Evolutionary conservation across 140 eudicot genomes (phyloP).

Genomic region (Stevia rebaudiana): DNA sequence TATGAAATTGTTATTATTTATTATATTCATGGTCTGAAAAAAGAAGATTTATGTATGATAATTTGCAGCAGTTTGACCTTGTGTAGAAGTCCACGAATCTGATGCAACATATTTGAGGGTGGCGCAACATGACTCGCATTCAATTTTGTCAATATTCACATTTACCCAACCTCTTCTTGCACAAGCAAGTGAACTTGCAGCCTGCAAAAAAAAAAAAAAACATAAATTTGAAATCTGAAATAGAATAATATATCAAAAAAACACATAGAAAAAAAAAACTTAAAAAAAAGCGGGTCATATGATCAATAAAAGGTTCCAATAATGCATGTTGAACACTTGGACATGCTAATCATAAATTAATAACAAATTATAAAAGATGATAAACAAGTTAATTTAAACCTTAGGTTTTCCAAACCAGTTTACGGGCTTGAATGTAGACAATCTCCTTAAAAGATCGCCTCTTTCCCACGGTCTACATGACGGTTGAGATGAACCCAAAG

Average conservation of each 20-base stretch:
- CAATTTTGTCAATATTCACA: conserved; percentile 67
- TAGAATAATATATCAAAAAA: too few species aligned
- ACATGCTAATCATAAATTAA: not conserved
- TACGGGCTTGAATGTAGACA: conserved; percentile 75
- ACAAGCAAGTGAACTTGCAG: conserved; percentile 85
- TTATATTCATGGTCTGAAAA: not conserved
- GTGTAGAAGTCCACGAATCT: conserved; percentile 47
- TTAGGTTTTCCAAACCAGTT: conserved; percentile 89
- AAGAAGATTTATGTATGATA: not conserved
- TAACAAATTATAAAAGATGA: too few species aligned
- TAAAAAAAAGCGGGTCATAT: not conserved
- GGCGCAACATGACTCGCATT: conserved; percentile 80
- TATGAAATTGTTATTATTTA: not conserved
- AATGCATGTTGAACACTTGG: not conserved
- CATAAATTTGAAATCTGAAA: too few species aligned
- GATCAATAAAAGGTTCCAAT: not conserved
- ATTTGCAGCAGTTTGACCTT: conserved; percentile 48
- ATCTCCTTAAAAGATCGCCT: conserved; percentile 76
- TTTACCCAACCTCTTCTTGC: conserved; percentile 96
- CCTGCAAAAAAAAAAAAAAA: conserved; percentile 31
- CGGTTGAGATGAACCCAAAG: conserved; percentile 84
- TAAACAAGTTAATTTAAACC: conserved; percentile 36
- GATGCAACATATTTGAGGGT: conserved; percentile 43
- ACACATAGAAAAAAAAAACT: too few species aligned
- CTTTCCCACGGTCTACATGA: conserved; percentile 99